Evolutionary conservation across 805 yeast genomes (phyloP).

Genomic region (Candida anglica): DNA sequence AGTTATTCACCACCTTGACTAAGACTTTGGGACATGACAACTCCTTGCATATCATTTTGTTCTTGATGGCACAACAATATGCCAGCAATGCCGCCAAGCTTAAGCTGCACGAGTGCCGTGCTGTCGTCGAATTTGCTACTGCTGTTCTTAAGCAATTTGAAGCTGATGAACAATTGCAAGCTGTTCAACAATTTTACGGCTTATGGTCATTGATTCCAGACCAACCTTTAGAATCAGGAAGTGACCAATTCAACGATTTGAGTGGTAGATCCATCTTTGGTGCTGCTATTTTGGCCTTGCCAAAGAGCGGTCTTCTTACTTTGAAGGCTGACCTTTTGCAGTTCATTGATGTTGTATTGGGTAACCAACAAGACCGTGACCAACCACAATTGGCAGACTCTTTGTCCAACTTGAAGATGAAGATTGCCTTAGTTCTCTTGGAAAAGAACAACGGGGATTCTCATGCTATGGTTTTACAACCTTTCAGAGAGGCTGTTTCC

Average conservation of each 20-base stretch:
- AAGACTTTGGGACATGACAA: constrained; percentile 65
- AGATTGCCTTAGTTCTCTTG: constrained; percentile 48
- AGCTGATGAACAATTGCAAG: constrained; percentile 62
- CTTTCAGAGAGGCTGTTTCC: constrained; percentile 30
- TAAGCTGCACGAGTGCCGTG: constrained; percentile 62
- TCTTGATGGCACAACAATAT: constrained; percentile 79
- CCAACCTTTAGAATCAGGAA: constrained; percentile 34
- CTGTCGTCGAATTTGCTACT: constrained; percentile 67
- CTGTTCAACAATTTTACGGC: constrained; percentile 47
- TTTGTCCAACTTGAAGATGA: constrained; percentile 43
- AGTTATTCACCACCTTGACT: constrained; percentile 73
- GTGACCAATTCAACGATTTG: constrained; percentile 34
- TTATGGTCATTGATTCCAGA: constrained; percentile 50
- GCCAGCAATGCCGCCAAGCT: constrained; percentile 41
- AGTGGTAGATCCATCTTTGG: constrained; percentile 60
- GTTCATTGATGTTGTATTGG: constrained; percentile 50
- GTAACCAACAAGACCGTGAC: constrained; percentile 6
- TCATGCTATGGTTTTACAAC: constrained; percentile 25
- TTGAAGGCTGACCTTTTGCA: constrained; percentile 51
- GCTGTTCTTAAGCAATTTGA: constrained; percentile 66
- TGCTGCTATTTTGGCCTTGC: constrained; percentile 49
- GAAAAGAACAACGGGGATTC: constrained; percentile 33
- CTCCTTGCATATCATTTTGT: constrained; percentile 69
- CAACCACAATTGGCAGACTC: constrained; percentile 21
- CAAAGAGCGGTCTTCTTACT: constrained; percentile 42